Conservation (phyloP, 164 flowering plant species). For the grape (Vitis vinifera) region DNA sequence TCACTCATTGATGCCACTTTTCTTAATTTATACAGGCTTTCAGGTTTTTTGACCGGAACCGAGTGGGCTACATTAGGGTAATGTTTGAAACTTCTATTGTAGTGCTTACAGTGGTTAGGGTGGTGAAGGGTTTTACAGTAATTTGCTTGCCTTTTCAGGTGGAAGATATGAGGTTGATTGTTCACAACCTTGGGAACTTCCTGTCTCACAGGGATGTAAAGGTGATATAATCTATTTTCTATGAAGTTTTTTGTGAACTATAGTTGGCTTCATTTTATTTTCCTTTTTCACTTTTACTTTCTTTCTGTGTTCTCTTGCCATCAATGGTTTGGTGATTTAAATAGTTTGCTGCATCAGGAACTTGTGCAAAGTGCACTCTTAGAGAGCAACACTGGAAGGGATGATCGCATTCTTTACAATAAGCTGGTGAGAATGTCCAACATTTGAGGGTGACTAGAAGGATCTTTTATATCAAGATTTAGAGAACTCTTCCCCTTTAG, state of each 20-base stretch:
- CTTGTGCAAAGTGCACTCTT: constrained; percentile 91
- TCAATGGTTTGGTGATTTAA: background rate
- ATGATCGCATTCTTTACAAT: constrained; percentile 79
- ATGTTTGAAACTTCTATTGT: background rate
- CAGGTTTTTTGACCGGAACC: constrained; percentile 87
- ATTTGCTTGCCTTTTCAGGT: constrained; percentile 52
- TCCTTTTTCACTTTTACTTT: background rate
- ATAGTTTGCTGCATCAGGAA: constrained; percentile 46
- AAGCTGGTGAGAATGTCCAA: constrained; percentile 63
- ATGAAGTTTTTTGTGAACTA: background rate
- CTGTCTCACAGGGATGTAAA: constrained; percentile 91
- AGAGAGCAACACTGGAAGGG: constrained; percentile 90
- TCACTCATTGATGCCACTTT: background rate
- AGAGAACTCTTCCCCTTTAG: too few relatives aligned
- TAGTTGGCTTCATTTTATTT: background rate
- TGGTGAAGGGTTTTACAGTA: background rate
- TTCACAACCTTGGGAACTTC: constrained; percentile 83
- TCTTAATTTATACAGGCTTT: constrained; percentile 66
- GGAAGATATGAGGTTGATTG: constrained; percentile 83
- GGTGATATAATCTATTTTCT: constrained; percentile 32
- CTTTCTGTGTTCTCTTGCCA: background rate
- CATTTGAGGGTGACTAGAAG: constrained; percentile 6
- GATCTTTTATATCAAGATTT: too few relatives aligned
- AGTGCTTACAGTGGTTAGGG: background rate
- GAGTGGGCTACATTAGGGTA: constrained; percentile 86